phyloP scores from a whole-genome alignment of 75 land plant genomes.

The Chamaecyparis obtusa region DNA sequence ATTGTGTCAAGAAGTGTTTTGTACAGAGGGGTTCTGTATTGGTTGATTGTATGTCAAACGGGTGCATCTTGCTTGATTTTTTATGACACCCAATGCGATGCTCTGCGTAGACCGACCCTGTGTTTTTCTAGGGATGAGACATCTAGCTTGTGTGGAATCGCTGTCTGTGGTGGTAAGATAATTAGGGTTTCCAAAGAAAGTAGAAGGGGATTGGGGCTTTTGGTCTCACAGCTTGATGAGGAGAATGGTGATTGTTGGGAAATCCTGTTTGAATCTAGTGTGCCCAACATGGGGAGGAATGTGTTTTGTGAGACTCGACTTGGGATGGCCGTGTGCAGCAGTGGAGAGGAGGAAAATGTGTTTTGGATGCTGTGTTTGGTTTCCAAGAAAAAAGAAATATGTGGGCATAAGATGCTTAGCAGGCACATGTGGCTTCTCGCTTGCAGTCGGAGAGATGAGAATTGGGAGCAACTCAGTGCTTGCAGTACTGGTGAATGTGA shows the following conservation, averaged over 20 bases:
- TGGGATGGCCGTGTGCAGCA: neutral
- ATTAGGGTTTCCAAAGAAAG: neutral
- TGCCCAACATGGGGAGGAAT: neutral
- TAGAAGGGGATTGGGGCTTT: neutral
- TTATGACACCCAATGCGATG: neutral
- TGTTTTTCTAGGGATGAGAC: neutral
- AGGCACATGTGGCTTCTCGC: no score
- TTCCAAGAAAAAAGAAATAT: no score
- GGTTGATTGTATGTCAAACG: neutral
- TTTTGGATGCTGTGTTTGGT: no score
- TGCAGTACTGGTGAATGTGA: no score
- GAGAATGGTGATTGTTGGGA: neutral
- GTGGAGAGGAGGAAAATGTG: neutral
- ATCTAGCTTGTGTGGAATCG: neutral
- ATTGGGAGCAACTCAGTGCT: no score
- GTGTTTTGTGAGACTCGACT: neutral
- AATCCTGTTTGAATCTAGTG: neutral
- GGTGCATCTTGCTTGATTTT: neutral
- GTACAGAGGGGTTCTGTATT: neutral
- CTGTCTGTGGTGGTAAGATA: neutral
- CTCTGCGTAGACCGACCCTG: neutral
- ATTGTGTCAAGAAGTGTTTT: neutral
- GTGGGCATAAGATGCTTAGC: no score
- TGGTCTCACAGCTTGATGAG: neutral
- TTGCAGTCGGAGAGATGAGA: no score